Base-by-base conservation (phyloP, 2,329 filamentous ascomycete species). In the Emmonsiellopsis sp. region DNA sequence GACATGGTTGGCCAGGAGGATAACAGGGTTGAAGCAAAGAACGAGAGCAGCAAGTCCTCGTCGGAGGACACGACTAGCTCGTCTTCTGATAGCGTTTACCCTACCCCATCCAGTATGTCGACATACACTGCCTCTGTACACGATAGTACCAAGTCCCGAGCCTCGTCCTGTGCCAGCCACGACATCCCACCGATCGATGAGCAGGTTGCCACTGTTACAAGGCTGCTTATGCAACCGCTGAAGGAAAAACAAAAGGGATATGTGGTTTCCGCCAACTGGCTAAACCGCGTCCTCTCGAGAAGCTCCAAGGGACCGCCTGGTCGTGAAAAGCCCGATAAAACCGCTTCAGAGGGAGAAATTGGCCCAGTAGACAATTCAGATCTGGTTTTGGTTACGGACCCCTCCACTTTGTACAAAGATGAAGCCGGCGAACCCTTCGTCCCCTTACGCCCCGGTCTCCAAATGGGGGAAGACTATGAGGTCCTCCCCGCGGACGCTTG, bases 341-440 rank as follows among this genome's bases (percentile, higher is more conserved):
- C 77, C n/a, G 78, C 79, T 8, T 66, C 76, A 9, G 79, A 84
- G 54, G 81, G 80, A 6, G 79, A 82, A 4, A 79, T 93, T 53
- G 90, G 90, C 1, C 87, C 88, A 0, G 80, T 97, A 34, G 89
- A 96, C 74, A 96, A 96, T 65, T 83, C 86, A 0, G 86, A 91
- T 64, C 84, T 96, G 56, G 82, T 91, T 50, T 75, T 84, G 55
- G 78, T 84, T 57, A 76, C 67, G 31, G 74, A 76, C 55, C 72
- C 70, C 3, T 65, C 66, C 10, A 65, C 61, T 32, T 59, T 59
- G 30, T 70, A 76, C 60, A 69, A 71, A 55, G 75, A 77, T 55
- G 73, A 76, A 60, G 63, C 63, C n/a, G 73, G 69, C 8, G 67
- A 76, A 41, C 63, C 62, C 0, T 95, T 90, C 62, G 80, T 92